These are phyloP conservation scores for Acrocalymma vagum DNA, from an alignment of 2,329 filamentous ascomycete species.

Conservation along the genomic window DNA sequence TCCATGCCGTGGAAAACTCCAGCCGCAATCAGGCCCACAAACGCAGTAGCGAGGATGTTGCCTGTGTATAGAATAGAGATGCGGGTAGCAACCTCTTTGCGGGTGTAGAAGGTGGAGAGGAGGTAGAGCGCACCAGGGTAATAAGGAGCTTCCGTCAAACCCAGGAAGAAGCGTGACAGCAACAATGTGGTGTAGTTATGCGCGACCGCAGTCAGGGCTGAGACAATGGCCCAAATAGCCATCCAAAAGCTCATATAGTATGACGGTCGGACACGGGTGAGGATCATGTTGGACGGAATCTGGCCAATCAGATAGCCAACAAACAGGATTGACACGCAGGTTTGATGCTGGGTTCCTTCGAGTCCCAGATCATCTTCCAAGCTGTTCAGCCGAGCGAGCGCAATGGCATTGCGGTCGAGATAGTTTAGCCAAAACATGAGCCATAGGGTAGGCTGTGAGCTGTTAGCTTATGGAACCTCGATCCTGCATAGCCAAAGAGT, in stretches of 20 bases:
- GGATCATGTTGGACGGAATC: constrained; percentile 25
- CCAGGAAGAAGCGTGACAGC: constrained; percentile 8
- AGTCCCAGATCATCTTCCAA: constrained; percentile 59
- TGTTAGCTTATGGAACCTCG: constrained; percentile 39
- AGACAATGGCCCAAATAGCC: constrained; percentile 7
- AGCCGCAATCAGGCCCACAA: constrained; percentile 24
- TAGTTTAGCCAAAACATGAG: constrained; percentile 22
- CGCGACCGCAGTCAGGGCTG: constrained; percentile 3
- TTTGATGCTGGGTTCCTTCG: constrained; percentile 20
- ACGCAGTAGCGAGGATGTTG: constrained; percentile 22
- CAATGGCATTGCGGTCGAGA: constrained; percentile 68
- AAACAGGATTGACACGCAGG: constrained; percentile 57
- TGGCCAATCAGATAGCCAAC: constrained; percentile 7
- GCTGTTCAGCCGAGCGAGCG: constrained; percentile 67
- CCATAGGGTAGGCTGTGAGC: constrained; percentile 44
- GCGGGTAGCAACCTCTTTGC: constrained; percentile 50
- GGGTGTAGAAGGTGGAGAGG: constrained; percentile 71
- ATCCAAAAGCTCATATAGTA: constrained; percentile 52
- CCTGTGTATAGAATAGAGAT: constrained; percentile 19
- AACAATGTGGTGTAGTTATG: constrained; percentile 5
- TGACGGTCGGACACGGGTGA: constrained; percentile 62
- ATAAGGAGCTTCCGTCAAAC: constrained; percentile 6
- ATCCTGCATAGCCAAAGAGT: constrained; percentile 12
- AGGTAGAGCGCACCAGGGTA: constrained; percentile 60
- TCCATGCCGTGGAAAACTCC: constrained; percentile 25